Evolutionary conservation across 805 yeast species (phyloP).

Genomic region (Ogataea trehalophila): DNA sequence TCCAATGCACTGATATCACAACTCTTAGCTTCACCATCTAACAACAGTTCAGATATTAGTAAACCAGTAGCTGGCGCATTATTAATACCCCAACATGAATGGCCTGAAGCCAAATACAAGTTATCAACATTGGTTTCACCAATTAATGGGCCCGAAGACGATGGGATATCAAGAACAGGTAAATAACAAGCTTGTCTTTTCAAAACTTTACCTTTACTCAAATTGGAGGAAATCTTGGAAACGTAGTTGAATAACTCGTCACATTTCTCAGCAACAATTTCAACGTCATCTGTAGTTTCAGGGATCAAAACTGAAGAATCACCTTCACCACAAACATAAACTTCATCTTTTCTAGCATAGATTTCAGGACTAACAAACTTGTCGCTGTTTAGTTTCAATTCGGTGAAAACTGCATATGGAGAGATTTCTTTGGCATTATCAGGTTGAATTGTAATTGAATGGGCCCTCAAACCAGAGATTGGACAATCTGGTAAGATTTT

Average conservation of each 20-base stretch:
- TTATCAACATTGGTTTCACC: constrained; percentile 88
- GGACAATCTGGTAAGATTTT: constrained; percentile 89
- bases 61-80: constrained; percentile 98
- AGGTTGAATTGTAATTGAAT: constrained; percentile 88
- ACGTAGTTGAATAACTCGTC: constrained; percentile 82
- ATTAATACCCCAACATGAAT: constrained; percentile 98
- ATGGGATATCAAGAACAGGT: constrained; percentile 91
- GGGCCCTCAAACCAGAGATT: constrained; percentile 89
- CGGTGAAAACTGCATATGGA: constrained; percentile 93
- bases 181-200: constrained; percentile 92
- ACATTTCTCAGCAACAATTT: constrained; percentile 80
- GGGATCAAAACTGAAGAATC: constrained; percentile 88
- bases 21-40: constrained; percentile 75
- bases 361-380: constrained; percentile 87
- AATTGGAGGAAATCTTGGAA: constrained; percentile 63
- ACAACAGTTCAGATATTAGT: constrained; percentile 76
- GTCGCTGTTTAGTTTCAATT: constrained; percentile 62
- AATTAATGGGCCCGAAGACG: constrained; percentile 86
- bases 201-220: constrained; percentile 68
- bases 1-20: constrained; percentile 81
- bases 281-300: constrained; percentile 90
- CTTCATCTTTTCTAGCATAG: constrained; percentile 92
- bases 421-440: constrained; percentile 64
- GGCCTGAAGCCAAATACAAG: constrained; percentile 82
- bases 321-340: constrained; percentile 96